Evolutionary conservation across 2,329 filamentous ascomycete species (phyloP), one percentile per base, ranked within the genome.

Genomic region (Didymella lethalis): DNA sequence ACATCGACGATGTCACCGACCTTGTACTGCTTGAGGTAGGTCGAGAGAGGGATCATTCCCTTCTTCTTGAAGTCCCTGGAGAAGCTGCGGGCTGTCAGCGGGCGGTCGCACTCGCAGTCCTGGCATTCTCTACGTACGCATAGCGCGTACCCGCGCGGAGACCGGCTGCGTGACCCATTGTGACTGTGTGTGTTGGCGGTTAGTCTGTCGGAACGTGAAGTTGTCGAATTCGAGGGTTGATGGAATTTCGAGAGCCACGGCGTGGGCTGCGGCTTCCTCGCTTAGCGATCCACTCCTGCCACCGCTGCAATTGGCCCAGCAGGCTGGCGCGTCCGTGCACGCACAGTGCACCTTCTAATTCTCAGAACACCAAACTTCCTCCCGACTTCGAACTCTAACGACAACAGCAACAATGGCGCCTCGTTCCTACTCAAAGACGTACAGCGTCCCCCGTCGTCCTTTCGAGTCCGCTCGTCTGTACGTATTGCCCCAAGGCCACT

Each of bases 381-480:
- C 25, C 38, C 11, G 11, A 23, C 55, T 49, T 55, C 62, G 56
- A 47, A 59, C 38, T 41, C 55, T 68, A 72, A 70, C 72, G 69
- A 71, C 71, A 72, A 75, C 75, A 68, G 38, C 38, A 44, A 78
- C 66, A 70, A 82, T 81, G 79, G 78, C 78, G 64, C 77, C 77
- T 72, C 79, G 89, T 81, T 90, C 90, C 77, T 97, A 97, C 87
- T 96, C 91, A 82, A 99, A 99, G 92, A 99, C 95, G 88, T 96
- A 96, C 83, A 97, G 96, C 90, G 93, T 96, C 87, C 93, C 94
- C 79, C 88, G 90, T 85, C 91, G 94, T 86, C 94, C 95, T 80
- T 98, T 97, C 88, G 95, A 98, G 91, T 94, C 93, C 84, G 95
- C 95, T 86, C 95, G 95, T 91, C 89, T 99, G 95, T 98, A 90